Evolutionary conservation across 2,329 filamentous ascomycete species (phyloP), one percentile per base, ranked within the genome.

Genomic region (Ceratocystis eucalypticola): DNA sequence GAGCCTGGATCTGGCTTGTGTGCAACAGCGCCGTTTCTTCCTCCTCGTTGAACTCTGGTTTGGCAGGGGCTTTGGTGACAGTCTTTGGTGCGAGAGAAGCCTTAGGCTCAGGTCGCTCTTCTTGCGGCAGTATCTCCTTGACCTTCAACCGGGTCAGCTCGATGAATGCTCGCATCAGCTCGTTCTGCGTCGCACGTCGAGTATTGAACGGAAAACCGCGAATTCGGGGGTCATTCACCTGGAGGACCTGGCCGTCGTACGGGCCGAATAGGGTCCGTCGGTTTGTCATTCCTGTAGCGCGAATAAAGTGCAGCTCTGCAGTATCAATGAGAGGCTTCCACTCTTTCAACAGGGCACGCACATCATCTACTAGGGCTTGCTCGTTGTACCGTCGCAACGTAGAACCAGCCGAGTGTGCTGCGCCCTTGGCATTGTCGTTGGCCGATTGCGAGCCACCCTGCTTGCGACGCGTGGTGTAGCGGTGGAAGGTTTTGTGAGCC

Each of bases 401-500:
- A 0, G 94, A 89, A 74, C 95, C 94, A 6, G 92, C 95, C 3
- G 94, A 97, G 75, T 97, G 91, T 0, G 94, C 94, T 61, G 88
- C 87, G 15, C 94, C 93, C 73, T 96, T 96, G n/a, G 92, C 84
- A 69, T 90, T 88, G 74, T 99, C 94, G 74, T 91, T 97, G 33
- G 93, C 88, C 2, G 92, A 95, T 74, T 99, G 94, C 10, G 91
- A 87, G 53, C 95, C 94, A 79, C 94, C 94, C 75, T 99, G 94
- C 75, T 99, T 99, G 70, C 94, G 84, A 70, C 94, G 83, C 5
- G 94, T 99, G 0, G 95, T 99, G 74, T 99, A 99, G 67, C 94
- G 84, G 75, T 99, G 95, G 75, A 97, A 99, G 0, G 93, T 96
- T 78, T 99, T 99, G 76, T 97, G 93, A 0, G 91, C 93, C 57